Evolutionary conservation across 306 rosid genomes (phyloP).

Genomic region (Gleditsia sinensis): DNA sequence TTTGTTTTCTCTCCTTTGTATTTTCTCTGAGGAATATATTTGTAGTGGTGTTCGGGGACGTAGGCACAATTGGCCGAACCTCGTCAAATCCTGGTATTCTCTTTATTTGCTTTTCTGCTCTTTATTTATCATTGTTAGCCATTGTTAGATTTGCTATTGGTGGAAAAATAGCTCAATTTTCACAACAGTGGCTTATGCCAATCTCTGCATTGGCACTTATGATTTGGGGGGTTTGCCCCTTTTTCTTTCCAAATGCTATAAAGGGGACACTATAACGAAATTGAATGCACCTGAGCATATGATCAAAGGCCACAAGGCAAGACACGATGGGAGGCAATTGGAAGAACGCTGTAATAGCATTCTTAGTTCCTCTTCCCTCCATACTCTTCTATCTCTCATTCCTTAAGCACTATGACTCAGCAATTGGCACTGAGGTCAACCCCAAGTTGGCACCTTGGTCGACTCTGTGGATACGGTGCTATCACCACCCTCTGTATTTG

Average conservation of each 20-base stretch:
- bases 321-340: conserved; percentile 35
- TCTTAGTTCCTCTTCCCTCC: conserved; percentile 81
- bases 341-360: conserved; percentile 64
- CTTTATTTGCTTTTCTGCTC: too few relatives aligned
- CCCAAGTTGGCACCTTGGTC: conserved; percentile 34
- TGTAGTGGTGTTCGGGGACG: too few relatives aligned
- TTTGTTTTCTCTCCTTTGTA: too few relatives aligned
- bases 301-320: background rate
- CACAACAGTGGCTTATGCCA: too few relatives aligned
- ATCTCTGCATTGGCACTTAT: conserved; percentile 24
- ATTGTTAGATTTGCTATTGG: too few relatives aligned
- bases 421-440: background rate
- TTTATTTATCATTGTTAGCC: too few relatives aligned
- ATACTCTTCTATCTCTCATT: conserved; percentile 71
- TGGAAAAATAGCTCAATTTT: too few relatives aligned
- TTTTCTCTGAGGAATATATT: too few relatives aligned
- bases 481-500: conserved; percentile 75
- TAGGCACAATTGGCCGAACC: too few relatives aligned
- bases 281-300: background rate
- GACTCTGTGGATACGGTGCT: conserved; percentile 74
- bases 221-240: background rate
- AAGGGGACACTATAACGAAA: background rate
- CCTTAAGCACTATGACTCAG: conserved; percentile 43
- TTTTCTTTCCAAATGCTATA: background rate
- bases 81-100: too few relatives aligned